phyloP scores from a whole-genome alignment of 352 stramenopile species.

The Pythium scleroteichum region DNA sequence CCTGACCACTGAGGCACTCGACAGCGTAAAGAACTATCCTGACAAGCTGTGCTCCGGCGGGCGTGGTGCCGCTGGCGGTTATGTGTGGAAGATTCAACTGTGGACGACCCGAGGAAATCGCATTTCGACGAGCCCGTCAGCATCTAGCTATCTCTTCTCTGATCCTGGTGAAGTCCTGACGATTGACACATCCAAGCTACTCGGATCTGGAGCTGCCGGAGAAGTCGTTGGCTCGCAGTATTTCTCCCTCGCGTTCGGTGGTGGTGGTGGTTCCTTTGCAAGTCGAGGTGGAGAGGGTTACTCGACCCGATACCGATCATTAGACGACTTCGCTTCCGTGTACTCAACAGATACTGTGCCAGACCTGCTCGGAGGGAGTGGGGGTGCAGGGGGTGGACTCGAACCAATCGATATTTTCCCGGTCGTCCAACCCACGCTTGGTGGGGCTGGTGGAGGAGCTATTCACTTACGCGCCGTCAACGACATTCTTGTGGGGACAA shows the following conservation, averaged over 20 bases:
- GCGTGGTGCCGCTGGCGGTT: slow-evolving; percentile 69
- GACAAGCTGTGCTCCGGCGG: slow-evolving; percentile 87
- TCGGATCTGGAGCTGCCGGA: slow-evolving; percentile 51
- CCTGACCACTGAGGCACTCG: slow-evolving; percentile 31
- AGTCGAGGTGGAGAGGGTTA: slow-evolving; percentile 62
- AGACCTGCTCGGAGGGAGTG: slow-evolving; percentile 91
- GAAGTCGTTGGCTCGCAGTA: slow-evolving; percentile 65
- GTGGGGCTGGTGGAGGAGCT: slow-evolving; percentile 89
- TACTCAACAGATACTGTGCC: slow-evolving; percentile 55
- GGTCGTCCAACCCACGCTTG: slow-evolving; percentile 68
- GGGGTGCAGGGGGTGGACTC: slow-evolving; percentile 82
- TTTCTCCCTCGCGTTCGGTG: slow-evolving; percentile 92
- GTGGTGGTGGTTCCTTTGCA: slow-evolving; percentile 71
- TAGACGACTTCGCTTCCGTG: slow-evolving; percentile 17
- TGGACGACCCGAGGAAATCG: slow-evolving; percentile 87
- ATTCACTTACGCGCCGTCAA: slow-evolving; percentile 91
- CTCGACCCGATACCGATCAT: slow-evolving; percentile 20
- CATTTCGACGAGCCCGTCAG: slow-evolving; percentile 76
- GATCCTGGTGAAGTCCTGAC: slow-evolving; percentile 41
- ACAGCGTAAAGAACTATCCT: slow-evolving; percentile 49
- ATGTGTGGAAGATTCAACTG: slow-evolving; percentile 92
- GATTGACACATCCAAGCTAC: slow-evolving; percentile 42
- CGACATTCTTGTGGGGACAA: slow-evolving; percentile 90
- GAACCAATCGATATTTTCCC: slow-evolving; percentile 82
- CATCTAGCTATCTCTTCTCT: slow-evolving; percentile 28